Base-by-base conservation (phyloP, 2,329 filamentous ascomycete species). In the Xylariaceae sp. region DNA sequence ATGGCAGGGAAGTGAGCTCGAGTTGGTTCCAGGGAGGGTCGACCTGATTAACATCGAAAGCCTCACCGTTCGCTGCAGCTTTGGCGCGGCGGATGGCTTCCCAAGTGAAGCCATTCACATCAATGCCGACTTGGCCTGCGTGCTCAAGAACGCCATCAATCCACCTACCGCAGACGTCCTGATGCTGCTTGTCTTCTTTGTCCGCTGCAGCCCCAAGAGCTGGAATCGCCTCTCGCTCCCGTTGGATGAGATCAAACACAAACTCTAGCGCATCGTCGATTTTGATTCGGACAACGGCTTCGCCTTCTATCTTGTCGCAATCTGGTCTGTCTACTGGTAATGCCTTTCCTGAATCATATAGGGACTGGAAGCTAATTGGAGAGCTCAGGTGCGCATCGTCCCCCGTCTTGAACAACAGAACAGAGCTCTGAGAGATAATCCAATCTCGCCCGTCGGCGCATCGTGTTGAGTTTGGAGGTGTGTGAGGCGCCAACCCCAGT, bases 361-460 rank as follows among this genome's bases (percentile, higher is more conserved):
- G 38, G 34, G 38, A 42, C 27, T 45, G 46, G 38, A 45, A 48
- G 23, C 32, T 42, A 23, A 45, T 42, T 41, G 42, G 41, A 39
- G 42, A 48, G 23, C 42, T 48, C 39, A 42, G 32, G 42, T 45
- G 38, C 27, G 37, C 42, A 42, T 49, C 42, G 14, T 45, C 46
- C 39, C 46, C 33, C 12, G 46, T 49, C 38, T n/a, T 49, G 12
- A 45, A 8, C 16, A 44, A 21, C 22, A 45, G 34, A 19, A 49
- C 42, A 21, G 42, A 39, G 34, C 27, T 25, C 25, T 49, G 46
- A 27, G 42, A 42, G 44, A 34, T 33, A 20, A n/a, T 10, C 37
- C 37, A 41, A 22, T 44, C 22, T 38, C 32, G n/a, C n/a, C n/a
- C n/a, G n/a, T n/a, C n/a, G n/a, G n/a, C n/a, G n/a, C n/a, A n/a